These are phyloP conservation scores for Saitozyma sp. DNA, from an alignment of 768 basidiomycete genomes.

Conservation along the genomic window DNA sequence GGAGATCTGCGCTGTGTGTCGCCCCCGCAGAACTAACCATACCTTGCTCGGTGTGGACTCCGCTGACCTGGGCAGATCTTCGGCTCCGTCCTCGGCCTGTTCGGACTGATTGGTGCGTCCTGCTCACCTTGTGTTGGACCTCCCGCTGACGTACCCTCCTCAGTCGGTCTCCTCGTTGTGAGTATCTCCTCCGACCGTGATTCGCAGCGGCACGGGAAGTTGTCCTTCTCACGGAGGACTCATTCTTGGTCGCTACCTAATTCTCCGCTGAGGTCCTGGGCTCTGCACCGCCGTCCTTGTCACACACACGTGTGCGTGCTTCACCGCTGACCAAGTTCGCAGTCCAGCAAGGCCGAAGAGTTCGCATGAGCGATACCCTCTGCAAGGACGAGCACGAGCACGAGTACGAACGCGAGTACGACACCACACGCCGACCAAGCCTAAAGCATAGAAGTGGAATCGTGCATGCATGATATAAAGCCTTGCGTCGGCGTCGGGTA, in stretches of 20 bases:
- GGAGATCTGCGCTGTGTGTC: no score
- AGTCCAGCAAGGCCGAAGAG: conserved; percentile 54
- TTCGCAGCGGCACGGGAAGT: no score
- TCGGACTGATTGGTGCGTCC: conserved; percentile 82
- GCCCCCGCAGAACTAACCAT: background rate
- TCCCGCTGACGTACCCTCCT: conserved; percentile 1
- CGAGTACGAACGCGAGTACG: no score
- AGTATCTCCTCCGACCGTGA: conserved; percentile 39
- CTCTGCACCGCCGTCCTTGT: no score
- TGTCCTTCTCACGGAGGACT: background rate
- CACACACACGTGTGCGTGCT: background rate
- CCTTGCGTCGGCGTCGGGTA: no score
- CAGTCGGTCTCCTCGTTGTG: conserved; percentile 81
- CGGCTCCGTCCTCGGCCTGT: conserved; percentile 74
- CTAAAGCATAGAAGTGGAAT: conserved; percentile 3
- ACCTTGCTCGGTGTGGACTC: background rate
- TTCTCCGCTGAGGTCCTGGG: no score
- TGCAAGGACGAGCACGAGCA: no score
- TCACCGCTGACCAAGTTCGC: conserved; percentile 3
- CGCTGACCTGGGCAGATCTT: conserved; percentile 44
- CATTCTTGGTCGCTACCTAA: background rate
- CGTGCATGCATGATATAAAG: conserved; percentile 9
- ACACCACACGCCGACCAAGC: background rate
- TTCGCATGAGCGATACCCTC: conserved; percentile 39
- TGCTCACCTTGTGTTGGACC: background rate